Base-by-base conservation (phyloP, 2,329 filamentous ascomycete genomes). In the Ceratocystis cubensis region DNA sequence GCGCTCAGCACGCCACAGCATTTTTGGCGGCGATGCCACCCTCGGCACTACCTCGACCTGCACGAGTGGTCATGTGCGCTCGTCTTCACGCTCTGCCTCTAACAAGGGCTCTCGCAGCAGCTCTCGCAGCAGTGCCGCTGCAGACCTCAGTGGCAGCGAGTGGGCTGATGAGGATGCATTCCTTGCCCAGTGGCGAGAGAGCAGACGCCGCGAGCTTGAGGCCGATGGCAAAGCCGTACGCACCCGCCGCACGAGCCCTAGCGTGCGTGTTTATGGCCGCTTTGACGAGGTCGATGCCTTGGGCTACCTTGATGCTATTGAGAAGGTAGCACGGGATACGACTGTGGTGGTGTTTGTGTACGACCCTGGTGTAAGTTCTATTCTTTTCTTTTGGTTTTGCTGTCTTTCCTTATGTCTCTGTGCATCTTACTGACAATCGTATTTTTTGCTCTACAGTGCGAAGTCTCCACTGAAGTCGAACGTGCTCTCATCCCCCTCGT, bases 241-340 rank as follows among this genome's bases (percentile, higher is more conserved):
- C 69, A 88, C 81, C 69, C 80, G 88, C 72, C 84, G 86, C 72
- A 87, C 84, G 64, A 93, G 87, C 74, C 90, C 91, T 0, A 91
- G 87, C 71, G 83, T 88, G 70, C 81, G 89, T 70, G 80, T 87
- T 67, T 97, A 88, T 74, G 94, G 94, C 25, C 83, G 82, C 13
- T 78, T 97, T 69, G 88, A 92, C 69, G 82, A 85, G 68, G 94
- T 97, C 1, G 92, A 97, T 78, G 93, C 91, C 6, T 80, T 88
- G 70, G 94, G 92, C 20, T 99, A 96, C 72, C 82, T 99, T n/a
- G 92, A 97, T 75, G 92, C 93, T 66, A 91, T 97, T 71, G 94
- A 99, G 78, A 94, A 91, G 76, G 90, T 93, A 3, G 81, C 85
- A 48, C 77, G 86, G 61, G 89, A 93, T 61, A 93, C 90, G 0